phyloP scores from a whole-genome alignment of 2,329 filamentous ascomycete species.

The Nigrospora oryzae region DNA sequence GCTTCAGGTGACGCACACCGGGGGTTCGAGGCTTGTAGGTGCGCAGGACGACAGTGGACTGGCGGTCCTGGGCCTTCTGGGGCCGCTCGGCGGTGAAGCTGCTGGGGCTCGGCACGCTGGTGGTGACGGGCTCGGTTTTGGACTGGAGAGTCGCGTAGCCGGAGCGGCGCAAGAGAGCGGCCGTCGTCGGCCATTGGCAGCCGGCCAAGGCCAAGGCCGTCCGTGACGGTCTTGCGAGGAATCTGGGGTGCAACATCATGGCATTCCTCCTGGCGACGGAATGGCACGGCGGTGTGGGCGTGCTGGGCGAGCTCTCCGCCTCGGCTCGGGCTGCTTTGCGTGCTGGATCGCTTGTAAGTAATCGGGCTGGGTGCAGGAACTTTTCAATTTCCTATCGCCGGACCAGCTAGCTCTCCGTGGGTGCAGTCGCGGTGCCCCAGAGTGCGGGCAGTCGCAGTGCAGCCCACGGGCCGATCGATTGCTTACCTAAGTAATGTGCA shows the following conservation, averaged over 20 bases:
- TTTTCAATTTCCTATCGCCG: no score
- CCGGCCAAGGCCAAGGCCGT: slow-evolving; percentile 12
- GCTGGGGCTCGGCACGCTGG: slow-evolving; percentile 8
- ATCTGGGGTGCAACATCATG: slow-evolving; percentile 22
- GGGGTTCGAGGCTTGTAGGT: slow-evolving; percentile 93
- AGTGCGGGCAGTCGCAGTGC: no score
- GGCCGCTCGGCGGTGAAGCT: slow-evolving; percentile 6
- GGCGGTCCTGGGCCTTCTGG: slow-evolving; percentile 10
- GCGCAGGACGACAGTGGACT: slow-evolving; percentile 48
- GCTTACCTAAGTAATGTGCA: no score
- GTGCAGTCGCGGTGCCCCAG: no score
- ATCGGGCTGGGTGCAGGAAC: no score
- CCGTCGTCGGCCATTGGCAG: slow-evolving; percentile 11
- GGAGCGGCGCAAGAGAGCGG: slow-evolving; percentile 12
- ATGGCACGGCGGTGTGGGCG: no score
- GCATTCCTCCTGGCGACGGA: slow-evolving; percentile 4
- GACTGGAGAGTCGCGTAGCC: slow-evolving; percentile 17
- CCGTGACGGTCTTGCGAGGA: slow-evolving; percentile 16
- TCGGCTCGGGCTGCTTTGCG: no score
- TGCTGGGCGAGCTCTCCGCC: no score
- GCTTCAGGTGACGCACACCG: slow-evolving; percentile 81
- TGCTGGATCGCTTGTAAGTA: no score
- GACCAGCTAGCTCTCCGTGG: no score
- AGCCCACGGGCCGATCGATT: no score
- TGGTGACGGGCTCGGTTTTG: slow-evolving; percentile 6